Percentiles rank a stretch among this genome's conserved stretches.
Evolutionary conservation across 257 asterid genomes (phyloP).

Genomic region (Scutellaria baicalensis): DNA sequence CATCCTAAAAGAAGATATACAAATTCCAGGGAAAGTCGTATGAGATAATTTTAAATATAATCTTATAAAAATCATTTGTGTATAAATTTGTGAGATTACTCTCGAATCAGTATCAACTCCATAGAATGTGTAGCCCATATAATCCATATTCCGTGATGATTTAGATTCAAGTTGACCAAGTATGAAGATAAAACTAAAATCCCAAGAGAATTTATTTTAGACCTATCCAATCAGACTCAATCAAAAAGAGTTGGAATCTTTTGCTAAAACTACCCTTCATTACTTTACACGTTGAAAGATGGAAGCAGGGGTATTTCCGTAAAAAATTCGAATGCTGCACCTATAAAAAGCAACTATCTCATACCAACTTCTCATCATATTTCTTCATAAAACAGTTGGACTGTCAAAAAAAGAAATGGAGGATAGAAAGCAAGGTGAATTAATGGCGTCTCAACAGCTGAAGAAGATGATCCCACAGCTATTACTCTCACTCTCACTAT

Average conservation of each 20-base stretch:
- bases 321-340: not conserved
- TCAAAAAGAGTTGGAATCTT: not conserved
- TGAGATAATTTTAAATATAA: no score
- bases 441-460: not conserved
- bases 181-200: no score
- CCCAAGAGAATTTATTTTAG: no score
- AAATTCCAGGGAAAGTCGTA: no score
- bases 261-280: not conserved
- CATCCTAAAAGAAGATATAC: no score
- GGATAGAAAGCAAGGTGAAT: not conserved
- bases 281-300: not conserved
- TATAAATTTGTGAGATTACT: no score
- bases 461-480: slow-evolving; percentile 35
- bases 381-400: not conserved
- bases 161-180: no score
- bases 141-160: no score
- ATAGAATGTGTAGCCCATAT: no score
- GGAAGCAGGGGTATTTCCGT: not conserved
- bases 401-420: slow-evolving; percentile 8
- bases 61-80: no score
- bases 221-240: not conserved
- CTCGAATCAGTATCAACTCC: no score
- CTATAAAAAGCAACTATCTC: slow-evolving; percentile 1
- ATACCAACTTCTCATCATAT: not conserved
- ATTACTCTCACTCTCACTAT: slow-evolving; percentile 36